Base-by-base conservation (phyloP, 2,329 filamentous ascomycete genomes). In the Trichoderma sp. region DNA sequence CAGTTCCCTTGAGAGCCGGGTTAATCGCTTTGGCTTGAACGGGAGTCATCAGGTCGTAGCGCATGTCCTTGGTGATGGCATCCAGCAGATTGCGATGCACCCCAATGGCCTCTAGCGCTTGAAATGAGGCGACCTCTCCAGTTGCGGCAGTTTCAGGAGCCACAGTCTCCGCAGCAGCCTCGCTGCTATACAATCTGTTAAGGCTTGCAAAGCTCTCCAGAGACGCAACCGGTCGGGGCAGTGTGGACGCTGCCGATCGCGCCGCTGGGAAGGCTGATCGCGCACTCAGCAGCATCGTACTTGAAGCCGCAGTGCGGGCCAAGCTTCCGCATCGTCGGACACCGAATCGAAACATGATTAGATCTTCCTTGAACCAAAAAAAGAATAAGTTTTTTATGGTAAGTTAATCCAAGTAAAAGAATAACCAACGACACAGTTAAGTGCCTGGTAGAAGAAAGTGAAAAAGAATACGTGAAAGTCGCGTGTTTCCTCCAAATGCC, bases 21-120 rank as follows among this genome's bases (percentile, higher is more conserved):
- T 88, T 88, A 77, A 99, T 94, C 14, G 95, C 97, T 77, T 90
- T 87, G 59, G 88, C 85, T 80, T 99, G 96, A 16, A 99, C 95
- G 27, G 96, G 91, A 27, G 95, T 98, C 96, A 99, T 98, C 52
- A 84, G 88, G 61, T 91, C 87, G 74, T 97, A 91, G 33, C 86
- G 83, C 90, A 98, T 92, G 64, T 88, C 87, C 5, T 86, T 74
- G 1, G 87, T 91, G 74, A 99, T 89, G 31, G 90, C 86, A 4
- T 84, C 76, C 72, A 97, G 84, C 63, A 97, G 81, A 70, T 84
- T 87, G 29, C 80, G 76, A 76, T 94, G 84, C 53, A 97, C 86
- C 37, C 84, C 85, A 21, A 84, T 72, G 1, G 75, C 69, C 3
- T 71, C 52, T 13, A 89, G 79, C 2, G 87, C 83, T 13, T 72